Percentiles rank a stretch among this genome's conserved stretches.
Conservation (phyloP, 495 filamentous ascomycete species). For the Evansstolkia leycettana region DNA sequence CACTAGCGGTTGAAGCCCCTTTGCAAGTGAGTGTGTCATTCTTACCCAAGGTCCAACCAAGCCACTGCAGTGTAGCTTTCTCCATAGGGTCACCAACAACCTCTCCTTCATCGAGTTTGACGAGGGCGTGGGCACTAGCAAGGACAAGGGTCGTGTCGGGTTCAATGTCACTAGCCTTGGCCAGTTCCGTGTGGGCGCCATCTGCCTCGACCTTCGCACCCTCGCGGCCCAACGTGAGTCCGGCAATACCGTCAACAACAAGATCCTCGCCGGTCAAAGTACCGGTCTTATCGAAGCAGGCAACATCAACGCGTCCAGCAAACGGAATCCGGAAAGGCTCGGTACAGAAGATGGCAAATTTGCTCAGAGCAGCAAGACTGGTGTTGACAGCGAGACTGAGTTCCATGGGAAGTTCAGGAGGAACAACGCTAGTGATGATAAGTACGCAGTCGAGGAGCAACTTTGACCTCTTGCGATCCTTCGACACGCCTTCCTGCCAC, state of each 20-base stretch:
- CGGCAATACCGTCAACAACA: constrained; percentile 94
- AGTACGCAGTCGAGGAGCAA: constrained; percentile 93
- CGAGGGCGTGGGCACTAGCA: constrained; percentile 88
- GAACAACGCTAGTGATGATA: constrained; percentile 94
- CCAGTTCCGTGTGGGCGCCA: constrained; percentile 66
- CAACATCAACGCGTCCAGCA: constrained; percentile 88
- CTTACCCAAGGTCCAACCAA: constrained; percentile 83
- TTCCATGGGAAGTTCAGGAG: constrained; percentile 96
- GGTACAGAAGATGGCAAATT: constrained; percentile 95
- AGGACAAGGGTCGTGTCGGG: constrained; percentile 85
- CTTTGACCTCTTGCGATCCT: constrained; percentile 94
- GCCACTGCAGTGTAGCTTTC: constrained; percentile 77
- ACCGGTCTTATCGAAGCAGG: constrained; percentile 98
- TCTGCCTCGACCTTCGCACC: constrained; percentile 60
- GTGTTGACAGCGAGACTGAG: constrained; percentile 96
- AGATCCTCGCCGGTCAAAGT: constrained; percentile 95
- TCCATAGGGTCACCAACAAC: constrained; percentile 99
- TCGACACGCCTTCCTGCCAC: constrained; percentile 87
- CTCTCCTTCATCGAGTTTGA: constrained; percentile 93
- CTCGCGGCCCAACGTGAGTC: constrained; percentile 57
- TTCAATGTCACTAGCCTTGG: constrained; percentile 48
- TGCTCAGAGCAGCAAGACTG: constrained; percentile 88
- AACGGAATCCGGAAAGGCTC: constrained; percentile 99
- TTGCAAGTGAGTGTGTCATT: constrained; percentile 62
- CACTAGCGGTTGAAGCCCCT: constrained; percentile 31